Percentiles rank a stretch among this genome's conserved stretches.
These are phyloP conservation scores for Kodamaea hsintzibuensis DNA, from an alignment of 805 yeast genomes.

Conservation along the genomic window DNA sequence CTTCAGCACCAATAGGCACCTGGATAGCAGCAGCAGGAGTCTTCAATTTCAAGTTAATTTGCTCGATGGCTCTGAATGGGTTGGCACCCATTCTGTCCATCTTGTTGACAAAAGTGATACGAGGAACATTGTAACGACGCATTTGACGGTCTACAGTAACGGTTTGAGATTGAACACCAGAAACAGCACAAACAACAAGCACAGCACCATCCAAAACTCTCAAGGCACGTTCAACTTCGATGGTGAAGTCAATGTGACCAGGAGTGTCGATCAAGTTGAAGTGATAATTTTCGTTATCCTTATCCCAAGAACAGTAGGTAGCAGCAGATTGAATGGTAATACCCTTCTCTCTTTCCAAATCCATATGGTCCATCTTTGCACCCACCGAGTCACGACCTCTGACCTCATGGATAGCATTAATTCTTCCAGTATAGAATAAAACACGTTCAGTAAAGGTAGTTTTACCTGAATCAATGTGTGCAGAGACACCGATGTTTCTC, in stretches of 20 bases:
- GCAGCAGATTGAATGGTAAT: constrained; percentile 99
- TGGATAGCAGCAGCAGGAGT: constrained; percentile 97
- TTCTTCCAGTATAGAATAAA: constrained; percentile 92
- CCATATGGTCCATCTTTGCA: constrained; percentile 99
- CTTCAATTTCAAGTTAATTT: constrained; percentile 80
- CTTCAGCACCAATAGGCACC: constrained; percentile 95
- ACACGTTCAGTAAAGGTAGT: constrained; percentile 98
- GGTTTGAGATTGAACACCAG: constrained; percentile 98
- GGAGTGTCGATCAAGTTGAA: constrained; percentile 98
- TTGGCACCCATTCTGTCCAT: constrained; percentile 99
- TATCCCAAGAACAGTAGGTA: constrained; percentile 95
- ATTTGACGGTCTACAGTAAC: constrained; percentile 98
- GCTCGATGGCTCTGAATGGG: constrained; percentile 94
- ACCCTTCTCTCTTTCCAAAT: constrained; percentile 96
- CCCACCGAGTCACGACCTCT: constrained; percentile 98
- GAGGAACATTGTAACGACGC: constrained; percentile 97
- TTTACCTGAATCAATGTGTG: constrained; percentile 97
- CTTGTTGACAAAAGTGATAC: constrained; percentile 94
- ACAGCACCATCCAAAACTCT: constrained; percentile 98
- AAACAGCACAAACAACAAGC: constrained; percentile 95
- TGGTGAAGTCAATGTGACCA: constrained; percentile 98
- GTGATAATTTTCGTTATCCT: constrained; percentile 66
- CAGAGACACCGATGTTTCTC: constrained; percentile 96
- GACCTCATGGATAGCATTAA: constrained; percentile 94
- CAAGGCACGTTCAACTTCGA: constrained; percentile 98